Conservation (phyloP, 1,139 yeast genomes). For the Kodamaea sp. region DNA sequence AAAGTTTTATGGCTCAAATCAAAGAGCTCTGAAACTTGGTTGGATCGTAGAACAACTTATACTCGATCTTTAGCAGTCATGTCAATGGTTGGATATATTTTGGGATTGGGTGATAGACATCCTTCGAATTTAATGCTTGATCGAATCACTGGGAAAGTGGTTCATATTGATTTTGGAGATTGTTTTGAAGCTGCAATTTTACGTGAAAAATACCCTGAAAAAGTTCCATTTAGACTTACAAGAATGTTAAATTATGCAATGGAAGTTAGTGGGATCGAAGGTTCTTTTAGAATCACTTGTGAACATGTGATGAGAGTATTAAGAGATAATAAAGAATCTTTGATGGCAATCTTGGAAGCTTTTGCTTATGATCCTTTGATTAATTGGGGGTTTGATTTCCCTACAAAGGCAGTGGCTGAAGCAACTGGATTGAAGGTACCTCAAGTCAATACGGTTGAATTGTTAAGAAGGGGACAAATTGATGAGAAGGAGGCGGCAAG, state of each 20-base stretch:
- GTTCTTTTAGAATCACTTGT: slow-evolving; percentile 92
- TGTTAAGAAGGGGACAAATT: slow-evolving; percentile 68
- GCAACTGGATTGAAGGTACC: slow-evolving; percentile 69
- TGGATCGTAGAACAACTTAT: slow-evolving; percentile 93
- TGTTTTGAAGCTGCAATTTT: slow-evolving; percentile 98
- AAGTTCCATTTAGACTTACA: slow-evolving; percentile 94
- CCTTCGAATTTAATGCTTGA: slow-evolving; percentile 97
- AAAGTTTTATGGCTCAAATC: slow-evolving; percentile 95
- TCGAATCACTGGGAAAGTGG: slow-evolving; percentile 87
- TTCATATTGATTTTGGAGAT: slow-evolving; percentile 98
- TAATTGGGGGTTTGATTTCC: slow-evolving; percentile 97
- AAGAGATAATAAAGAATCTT: slow-evolving; percentile 89
- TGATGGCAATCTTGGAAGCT: slow-evolving; percentile 97
- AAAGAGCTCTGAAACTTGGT: slow-evolving; percentile 95
- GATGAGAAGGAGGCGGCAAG: slow-evolving; percentile 71
- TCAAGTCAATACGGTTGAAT: slow-evolving; percentile 61
- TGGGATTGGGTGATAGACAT: slow-evolving; percentile 96
- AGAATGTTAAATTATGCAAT: slow-evolving; percentile 97
- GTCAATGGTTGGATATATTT: slow-evolving; percentile 97
- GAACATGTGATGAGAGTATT: slow-evolving; percentile 96
- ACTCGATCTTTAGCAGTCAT: slow-evolving; percentile 94
- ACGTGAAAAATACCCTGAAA: slow-evolving; percentile 95
- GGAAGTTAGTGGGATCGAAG: slow-evolving; percentile 99
- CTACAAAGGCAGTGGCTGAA: slow-evolving; percentile 72
- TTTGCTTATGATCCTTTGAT: slow-evolving; percentile 98